These are phyloP conservation scores for Lactuca sativa DNA, from an alignment of 129 eudicot genomes.

Conservation along the genomic window DNA sequence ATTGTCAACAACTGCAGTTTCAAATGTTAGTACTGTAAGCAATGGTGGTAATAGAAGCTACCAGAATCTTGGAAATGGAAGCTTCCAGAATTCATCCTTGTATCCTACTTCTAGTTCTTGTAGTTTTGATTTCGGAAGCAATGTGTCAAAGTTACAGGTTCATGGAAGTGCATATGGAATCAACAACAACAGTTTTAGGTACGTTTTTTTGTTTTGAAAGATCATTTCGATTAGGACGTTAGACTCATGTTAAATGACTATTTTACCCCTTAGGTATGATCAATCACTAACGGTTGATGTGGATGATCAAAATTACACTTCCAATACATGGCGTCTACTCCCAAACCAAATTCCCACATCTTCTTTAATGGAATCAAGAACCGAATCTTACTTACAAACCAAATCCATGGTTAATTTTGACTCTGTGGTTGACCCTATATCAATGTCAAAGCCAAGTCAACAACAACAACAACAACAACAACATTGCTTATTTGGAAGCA, in stretches of 20 bases:
- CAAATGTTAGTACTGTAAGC: constrained; percentile 49
- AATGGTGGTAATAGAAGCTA: constrained; percentile 48
- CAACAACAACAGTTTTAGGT: constrained; percentile 62
- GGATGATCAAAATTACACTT: constrained; percentile 54
- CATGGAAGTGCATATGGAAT: constrained; percentile 56
- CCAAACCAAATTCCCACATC: constrained; percentile 40
- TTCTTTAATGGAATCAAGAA: constrained; percentile 45
- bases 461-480: constrained; percentile 48
- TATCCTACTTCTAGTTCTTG: constrained; percentile 45
- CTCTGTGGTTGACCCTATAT: constrained; percentile 37
- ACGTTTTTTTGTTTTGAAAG: neutral
- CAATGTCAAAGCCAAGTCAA: constrained; percentile 58
- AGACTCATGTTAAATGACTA: no score
- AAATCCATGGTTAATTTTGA: constrained; percentile 55
- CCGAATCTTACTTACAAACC: constrained; percentile 47
- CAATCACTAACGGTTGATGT: constrained; percentile 46
- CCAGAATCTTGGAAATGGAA: constrained; percentile 48
- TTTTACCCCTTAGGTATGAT: constrained; percentile 39
- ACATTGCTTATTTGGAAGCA: constrained; percentile 71
- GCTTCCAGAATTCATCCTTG: constrained; percentile 54
- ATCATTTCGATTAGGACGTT: neutral
- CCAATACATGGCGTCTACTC: constrained; percentile 52
- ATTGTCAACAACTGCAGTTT: constrained; percentile 60
- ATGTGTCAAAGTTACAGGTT: constrained; percentile 54
- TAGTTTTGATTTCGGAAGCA: constrained; percentile 50